Percentiles rank a stretch among this genome's conserved stretches.
phyloP scores from a whole-genome alignment of 768 basidiomycete genomes.

The Amyloporia xantha region DNA sequence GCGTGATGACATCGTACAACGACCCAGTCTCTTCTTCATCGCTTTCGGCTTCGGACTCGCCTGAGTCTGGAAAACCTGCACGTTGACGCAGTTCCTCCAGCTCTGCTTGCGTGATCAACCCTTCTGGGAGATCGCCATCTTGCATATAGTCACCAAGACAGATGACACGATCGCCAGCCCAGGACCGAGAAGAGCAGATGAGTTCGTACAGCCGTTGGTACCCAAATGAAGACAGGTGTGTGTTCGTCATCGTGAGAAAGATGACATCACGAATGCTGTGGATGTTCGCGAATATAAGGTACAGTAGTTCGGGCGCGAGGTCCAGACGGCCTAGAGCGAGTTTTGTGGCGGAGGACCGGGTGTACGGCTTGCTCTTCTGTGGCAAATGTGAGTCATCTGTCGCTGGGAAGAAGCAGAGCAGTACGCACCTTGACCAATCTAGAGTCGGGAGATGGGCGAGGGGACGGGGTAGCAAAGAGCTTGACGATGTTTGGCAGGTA shows the following conservation, averaged over 20 bases:
- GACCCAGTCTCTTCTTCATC: background rate
- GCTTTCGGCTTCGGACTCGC: no score
- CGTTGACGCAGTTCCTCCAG: background rate
- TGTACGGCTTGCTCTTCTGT: background rate
- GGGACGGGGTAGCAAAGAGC: background rate
- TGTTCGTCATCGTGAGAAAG: background rate
- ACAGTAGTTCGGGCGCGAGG: background rate
- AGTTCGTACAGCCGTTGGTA: background rate
- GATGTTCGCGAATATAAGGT: background rate
- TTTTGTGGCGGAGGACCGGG: background rate
- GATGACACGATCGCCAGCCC: constrained; percentile 3
- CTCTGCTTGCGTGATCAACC: background rate
- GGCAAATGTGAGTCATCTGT: background rate
- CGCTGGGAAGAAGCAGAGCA: background rate
- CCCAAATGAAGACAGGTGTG: background rate
- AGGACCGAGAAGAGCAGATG: background rate
- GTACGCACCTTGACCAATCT: background rate
- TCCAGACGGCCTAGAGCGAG: background rate
- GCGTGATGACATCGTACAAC: background rate
- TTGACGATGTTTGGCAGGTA: background rate
- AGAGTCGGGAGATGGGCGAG: background rate
- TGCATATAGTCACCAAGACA: constrained; percentile 4
- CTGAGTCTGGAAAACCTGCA: no score
- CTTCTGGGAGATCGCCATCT: constrained; percentile 3
- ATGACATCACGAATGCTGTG: background rate